A percentile compares a stretch with the other conserved stretches of the same genome.
phyloP scores from a whole-genome alignment of 768 basidiomycete species.

The Boletellus ananas region DNA sequence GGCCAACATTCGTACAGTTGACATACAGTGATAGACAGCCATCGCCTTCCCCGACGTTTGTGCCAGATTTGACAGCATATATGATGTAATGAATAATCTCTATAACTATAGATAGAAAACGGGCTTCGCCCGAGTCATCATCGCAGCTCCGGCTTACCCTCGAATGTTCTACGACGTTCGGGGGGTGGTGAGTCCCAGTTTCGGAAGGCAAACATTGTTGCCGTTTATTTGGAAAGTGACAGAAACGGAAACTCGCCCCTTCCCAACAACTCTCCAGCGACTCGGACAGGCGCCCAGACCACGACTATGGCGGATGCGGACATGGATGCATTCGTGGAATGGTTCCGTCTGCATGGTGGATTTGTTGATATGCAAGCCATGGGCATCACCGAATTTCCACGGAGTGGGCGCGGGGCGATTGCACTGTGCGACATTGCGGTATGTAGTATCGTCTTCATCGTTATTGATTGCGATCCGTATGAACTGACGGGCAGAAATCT shows the following conservation, averaged over 20 bases:
- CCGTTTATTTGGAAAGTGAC: slow-evolving; percentile 2
- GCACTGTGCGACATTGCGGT: slow-evolving; percentile 76
- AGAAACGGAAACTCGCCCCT: background rate
- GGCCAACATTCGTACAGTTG: too few species aligned
- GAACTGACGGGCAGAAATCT: background rate
- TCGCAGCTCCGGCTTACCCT: too few species aligned
- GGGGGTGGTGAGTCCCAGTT: too few species aligned
- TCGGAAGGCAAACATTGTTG: background rate
- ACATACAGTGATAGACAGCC: too few species aligned
- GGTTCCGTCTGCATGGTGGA: slow-evolving; percentile 57
- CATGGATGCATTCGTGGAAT: slow-evolving; percentile 42
- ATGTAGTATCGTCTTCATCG: slow-evolving; percentile 11
- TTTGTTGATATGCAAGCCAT: slow-evolving; percentile 43
- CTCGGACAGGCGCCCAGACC: background rate
- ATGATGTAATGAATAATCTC: too few species aligned
- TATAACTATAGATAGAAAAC: too few species aligned
- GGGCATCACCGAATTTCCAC: slow-evolving; percentile 44
- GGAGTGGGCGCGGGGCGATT: slow-evolving; percentile 68
- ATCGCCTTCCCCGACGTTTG: too few species aligned
- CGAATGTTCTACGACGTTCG: too few species aligned
- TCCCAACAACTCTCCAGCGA: background rate
- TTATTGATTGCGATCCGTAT: background rate
- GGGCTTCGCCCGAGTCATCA: too few species aligned
- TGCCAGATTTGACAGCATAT: too few species aligned
- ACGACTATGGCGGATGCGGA: slow-evolving; percentile 2